Conservation (phyloP, 1,139 yeast species). For the Candida glucosophila region DNA sequence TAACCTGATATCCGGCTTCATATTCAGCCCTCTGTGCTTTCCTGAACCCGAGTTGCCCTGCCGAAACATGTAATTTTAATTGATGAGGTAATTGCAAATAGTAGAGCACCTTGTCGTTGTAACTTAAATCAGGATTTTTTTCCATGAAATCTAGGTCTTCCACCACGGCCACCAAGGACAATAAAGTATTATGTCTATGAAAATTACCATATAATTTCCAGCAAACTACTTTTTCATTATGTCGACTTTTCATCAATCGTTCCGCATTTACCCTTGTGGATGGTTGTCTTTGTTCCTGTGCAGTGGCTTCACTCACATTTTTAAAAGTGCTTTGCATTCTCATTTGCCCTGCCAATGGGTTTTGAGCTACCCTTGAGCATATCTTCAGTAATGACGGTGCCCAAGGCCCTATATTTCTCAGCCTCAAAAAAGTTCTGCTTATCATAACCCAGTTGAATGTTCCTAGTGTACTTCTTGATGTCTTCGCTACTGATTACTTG, state of each 20-base stretch:
- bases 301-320: no score
- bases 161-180: constrained; percentile 65
- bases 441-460: no score
- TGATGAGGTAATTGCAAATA: constrained; percentile 76
- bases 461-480: no score
- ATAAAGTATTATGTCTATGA: constrained; percentile 73
- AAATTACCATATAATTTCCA: constrained; percentile 73
- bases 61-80: constrained; percentile 55
- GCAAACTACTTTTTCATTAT: constrained; percentile 33
- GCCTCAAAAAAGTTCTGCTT: no score
- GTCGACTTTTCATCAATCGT: constrained; percentile 6
- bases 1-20: constrained; percentile 89
- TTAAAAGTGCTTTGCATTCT: no score
- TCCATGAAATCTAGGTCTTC: constrained; percentile 54
- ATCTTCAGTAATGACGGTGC: no score
- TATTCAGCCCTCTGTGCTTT: constrained; percentile 81
- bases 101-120: constrained; percentile 71
- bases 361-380: no score
- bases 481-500: no score
- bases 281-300: no score
- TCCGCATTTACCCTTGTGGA: no score
- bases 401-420: no score
- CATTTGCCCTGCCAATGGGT: no score
- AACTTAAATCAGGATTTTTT: constrained; percentile 49
- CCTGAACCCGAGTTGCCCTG: constrained; percentile 70